Base-by-base conservation (phyloP, 2,329 filamentous ascomycete genomes). In the Aspergillus sp. region DNA sequence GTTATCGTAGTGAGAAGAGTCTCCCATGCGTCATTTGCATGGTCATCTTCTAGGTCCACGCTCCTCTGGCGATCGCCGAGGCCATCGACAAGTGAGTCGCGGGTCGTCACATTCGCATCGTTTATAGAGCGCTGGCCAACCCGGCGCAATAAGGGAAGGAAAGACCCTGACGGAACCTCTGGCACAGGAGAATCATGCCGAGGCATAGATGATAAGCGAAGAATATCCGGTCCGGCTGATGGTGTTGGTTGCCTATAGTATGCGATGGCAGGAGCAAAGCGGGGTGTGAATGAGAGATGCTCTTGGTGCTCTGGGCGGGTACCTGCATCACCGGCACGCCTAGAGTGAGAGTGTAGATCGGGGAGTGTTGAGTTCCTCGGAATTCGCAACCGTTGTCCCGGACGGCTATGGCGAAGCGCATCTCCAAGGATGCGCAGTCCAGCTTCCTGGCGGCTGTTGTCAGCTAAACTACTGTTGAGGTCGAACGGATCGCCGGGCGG, bases 11-110 rank as follows among this genome's bases (percentile, higher is more conserved):
- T 89, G 60, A 93, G 81, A 57, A 97, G 87, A 3, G 89, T 92
- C 62, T 94, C 90, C 93, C 93, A 97, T 1, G 83, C 82, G 54
- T 84, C 83, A 64, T 87, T 84, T 45, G 81, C 83, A 57, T 79
- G 68, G 43, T 76, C 72, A 48, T 79, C 79, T 54, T 81, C 80
- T 6, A 90, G 89, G 72, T 89, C 93, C n/a, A 92, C 79, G 75
- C 92, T 96, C 68, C 92, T 87, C 65, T 92, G 87, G 61, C 93
- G 90, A 76, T 97, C 92, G 43, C 92, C 93, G 17, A 97, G 84
- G 4, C 92, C 92, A 75, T 96, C 89, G 1, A 90, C 65, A 54
- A 62, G 59, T 15, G 72, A 57, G 19, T 69, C 70, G 5, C 64
- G 67, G 48, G 57, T 61, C 22, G 68, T 45, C 51, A 68, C 63